Evolutionary conservation across 2,329 filamentous ascomycete species (phyloP), one percentile per base, ranked within the genome.

Genomic region (Shiraia sp.): DNA sequence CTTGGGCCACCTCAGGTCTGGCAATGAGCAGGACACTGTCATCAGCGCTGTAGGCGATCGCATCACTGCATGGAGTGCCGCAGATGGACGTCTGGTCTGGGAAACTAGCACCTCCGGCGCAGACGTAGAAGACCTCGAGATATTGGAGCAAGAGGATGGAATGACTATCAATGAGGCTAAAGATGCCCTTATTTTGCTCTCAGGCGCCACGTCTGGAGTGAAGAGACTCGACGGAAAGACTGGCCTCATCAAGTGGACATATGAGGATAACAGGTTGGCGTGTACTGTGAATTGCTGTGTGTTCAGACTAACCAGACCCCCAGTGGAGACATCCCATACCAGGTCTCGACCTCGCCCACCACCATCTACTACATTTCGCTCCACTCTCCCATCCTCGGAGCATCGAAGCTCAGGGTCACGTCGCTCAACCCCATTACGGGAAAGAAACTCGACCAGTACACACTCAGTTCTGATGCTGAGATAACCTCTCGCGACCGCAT

Each of bases 21-120:
- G 83, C n/a, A 84, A 90, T 53, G 87, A 85, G 45, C 86, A 92
- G 65, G 83, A 86, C 55, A 86, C 85, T 65, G 74, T 97, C 13
- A 79, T 90, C 26, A 87, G 86, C 54, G 90, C 86, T 1, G 72
- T 84, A 26, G 89, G 86, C 12, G 76, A 77, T 49, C 79, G 80
- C 34, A 82, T 96, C 19, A 81, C 86, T 39, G 81, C 87, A 10
- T 97, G 91, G 91, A 86, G 89, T 71, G 89, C 90, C 25, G 76
- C 86, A 34, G 88, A 86, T 57, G 93, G 93, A 19, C 83, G 87
- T 59, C 80, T 88, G 51, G 76, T 83, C 26, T 99, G 93, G 90
- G 81, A 82, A 43, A 77, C 78, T 29, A 74, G 77, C 33, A 82
- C 89, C 42, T 64, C 68, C 6, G 86, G 69, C 31, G 70, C 61